phyloP scores from a whole-genome alignment of 2,329 filamentous ascomycete genomes.

The Ilyonectria robusta region DNA sequence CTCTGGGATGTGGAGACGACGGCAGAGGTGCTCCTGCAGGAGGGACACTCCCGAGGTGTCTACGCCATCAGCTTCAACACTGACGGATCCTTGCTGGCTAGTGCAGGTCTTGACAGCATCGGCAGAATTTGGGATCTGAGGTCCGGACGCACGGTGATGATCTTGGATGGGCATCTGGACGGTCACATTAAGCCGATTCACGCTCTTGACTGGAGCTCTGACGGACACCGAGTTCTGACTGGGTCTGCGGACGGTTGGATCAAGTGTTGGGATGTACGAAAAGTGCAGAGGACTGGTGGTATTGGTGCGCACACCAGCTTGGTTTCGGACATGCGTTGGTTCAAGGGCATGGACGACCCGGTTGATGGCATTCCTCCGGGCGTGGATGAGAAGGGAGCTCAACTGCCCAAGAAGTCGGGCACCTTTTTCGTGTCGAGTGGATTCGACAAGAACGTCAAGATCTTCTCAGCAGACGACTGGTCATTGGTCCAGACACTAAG shows the following conservation, averaged over 20 bases:
- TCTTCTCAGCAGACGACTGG: slow-evolving; percentile 98
- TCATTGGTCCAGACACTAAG: slow-evolving; percentile 87
- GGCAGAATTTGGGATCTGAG: slow-evolving; percentile 96
- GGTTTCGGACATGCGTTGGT: slow-evolving; percentile 95
- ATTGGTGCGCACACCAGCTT: slow-evolving; percentile 93
- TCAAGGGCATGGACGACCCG: slow-evolving; percentile 86
- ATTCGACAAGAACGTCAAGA: slow-evolving; percentile 95
- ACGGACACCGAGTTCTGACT: slow-evolving; percentile 93
- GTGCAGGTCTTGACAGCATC: slow-evolving; percentile 94
- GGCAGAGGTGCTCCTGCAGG: slow-evolving; percentile 87
- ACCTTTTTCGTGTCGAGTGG: slow-evolving; percentile 93
- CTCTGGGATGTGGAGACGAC: slow-evolving; percentile 94
- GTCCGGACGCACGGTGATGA: slow-evolving; percentile 94
- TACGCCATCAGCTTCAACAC: slow-evolving; percentile 91
- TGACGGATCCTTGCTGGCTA: slow-evolving; percentile 91
- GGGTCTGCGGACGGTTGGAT: slow-evolving; percentile 95
- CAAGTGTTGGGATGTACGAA: slow-evolving; percentile 97
- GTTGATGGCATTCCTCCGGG: slow-evolving; percentile 72
- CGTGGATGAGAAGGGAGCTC: slow-evolving; percentile 75
- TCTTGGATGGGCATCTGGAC: slow-evolving; percentile 88
- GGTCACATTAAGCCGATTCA: slow-evolving; percentile 92
- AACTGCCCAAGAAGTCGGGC: slow-evolving; percentile 84
- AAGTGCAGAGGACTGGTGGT: slow-evolving; percentile 85
- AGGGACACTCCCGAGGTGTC: slow-evolving; percentile 94
- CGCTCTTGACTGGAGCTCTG: slow-evolving; percentile 90